Base-by-base conservation (phyloP, 176 grass and related monocot species). In the Paspalum notatum region DNA sequence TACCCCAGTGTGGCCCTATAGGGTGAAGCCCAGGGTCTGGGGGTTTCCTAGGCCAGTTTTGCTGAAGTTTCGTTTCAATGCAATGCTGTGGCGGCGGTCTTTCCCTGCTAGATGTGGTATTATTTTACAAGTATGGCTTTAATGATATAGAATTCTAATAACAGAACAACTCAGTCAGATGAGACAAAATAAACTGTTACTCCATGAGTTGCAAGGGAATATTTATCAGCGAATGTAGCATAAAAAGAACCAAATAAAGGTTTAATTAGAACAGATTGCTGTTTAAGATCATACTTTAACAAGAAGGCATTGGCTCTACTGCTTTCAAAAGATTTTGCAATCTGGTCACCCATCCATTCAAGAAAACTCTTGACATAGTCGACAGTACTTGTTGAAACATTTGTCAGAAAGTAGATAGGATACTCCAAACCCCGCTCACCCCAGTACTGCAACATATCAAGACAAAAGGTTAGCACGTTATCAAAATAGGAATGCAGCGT, bases 321-420 rank as follows among this genome's bases (percentile, higher is more conserved):
- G 63, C 94, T 82, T 78, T 93, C 95, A 64, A 98, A 98, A 79
- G 90, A 94, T 83, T 94, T 98, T 38, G 92, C 89, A 49, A 98
- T 94, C 6, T 90, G 89, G 80, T 98, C 95, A 79, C 82, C 89
- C 95, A 98, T 98, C 95, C 95, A 98, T 83, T 98, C 95, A 94
- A 98, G 92, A 87, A 98, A 94, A 89, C 95, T 94, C 88, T 98
- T 98, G 59, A 94, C 95, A 87, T 81, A 98, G 66, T 98, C 95
- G 52, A 98, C 13, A 27, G 95, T 93, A 71, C 95, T 98, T 58
- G 92, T 91, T 51, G 90, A 60, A 80, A 98, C 95, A 85, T 98
- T 98, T 84, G 95, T 94, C 78, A 98, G 78, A 87, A 98, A 94
- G 84, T 90, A 94, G 81, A 94, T 92, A 56, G 95, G 95, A 72